Conservation (phyloP, 2,329 filamentous ascomycete species). For the Colletotrichum eleusines region DNA sequence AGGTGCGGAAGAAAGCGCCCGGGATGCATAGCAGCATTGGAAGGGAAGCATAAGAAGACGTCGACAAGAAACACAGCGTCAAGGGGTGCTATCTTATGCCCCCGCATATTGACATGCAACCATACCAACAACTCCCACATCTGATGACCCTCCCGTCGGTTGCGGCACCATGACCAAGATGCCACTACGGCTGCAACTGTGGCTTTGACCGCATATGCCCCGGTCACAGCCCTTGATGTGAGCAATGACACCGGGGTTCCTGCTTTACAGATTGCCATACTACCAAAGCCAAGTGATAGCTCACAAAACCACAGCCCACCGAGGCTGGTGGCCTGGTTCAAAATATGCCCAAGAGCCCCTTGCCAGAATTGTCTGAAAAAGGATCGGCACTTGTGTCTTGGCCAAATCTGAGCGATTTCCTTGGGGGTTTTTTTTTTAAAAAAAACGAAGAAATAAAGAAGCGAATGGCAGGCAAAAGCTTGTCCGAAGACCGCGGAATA, state of each 20-base stretch:
- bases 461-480: not conserved
- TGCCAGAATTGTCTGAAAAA: not conserved
- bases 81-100: not conserved
- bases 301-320: conserved; percentile 2
- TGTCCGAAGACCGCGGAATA: not conserved
- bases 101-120: not conserved
- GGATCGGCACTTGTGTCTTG: not conserved
- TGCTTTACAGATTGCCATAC: not conserved
- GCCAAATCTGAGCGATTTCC: not conserved
- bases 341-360: not conserved
- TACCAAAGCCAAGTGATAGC: not conserved
- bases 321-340: not conserved
- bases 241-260: not conserved
- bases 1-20: not conserved
- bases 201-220: not conserved
- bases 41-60: not conserved
- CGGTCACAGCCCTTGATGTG: not conserved
- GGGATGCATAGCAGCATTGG: not conserved
- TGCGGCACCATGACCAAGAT: not conserved
- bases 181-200: not conserved
- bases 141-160: not conserved
- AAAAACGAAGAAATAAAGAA: not conserved
- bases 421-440: not conserved
- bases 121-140: too few species aligned
- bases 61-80: not conserved